Percentiles rank a stretch among this genome's conserved stretches.
Conservation (phyloP, 768 basidiomycete genomes). For the Lentinula sp. region DNA sequence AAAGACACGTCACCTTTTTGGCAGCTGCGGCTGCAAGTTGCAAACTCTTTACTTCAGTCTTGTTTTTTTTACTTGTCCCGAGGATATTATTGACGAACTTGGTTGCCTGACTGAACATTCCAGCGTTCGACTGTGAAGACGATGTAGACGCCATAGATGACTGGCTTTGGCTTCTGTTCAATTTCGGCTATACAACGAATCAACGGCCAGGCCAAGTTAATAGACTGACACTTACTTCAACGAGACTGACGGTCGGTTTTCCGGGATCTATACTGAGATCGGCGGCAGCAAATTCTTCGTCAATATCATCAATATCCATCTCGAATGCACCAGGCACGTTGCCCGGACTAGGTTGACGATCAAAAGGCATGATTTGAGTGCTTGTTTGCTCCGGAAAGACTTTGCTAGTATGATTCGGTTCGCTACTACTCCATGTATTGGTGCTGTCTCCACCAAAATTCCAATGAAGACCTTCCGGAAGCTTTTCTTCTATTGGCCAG, state of each 20-base stretch:
- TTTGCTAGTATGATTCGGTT: conserved; percentile 53
- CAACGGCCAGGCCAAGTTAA: conserved; percentile 1
- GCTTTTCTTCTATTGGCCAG: conserved; percentile 68
- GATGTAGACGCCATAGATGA: conserved; percentile 46
- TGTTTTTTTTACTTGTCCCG: conserved; percentile 64
- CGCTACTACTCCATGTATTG: conserved; percentile 59
- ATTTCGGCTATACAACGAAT: conserved; percentile 16
- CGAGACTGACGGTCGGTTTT: conserved; percentile 29
- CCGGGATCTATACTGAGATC: conserved; percentile 33
- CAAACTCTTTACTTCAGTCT: conserved; percentile 74
- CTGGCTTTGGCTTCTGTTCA: conserved; percentile 44
- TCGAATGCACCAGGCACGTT: conserved; percentile 25
- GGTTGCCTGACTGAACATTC: conserved; percentile 66
- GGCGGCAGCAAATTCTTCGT: conserved; percentile 32
- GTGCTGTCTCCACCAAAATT: conserved; percentile 66
- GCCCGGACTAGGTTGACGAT: conserved; percentile 7
- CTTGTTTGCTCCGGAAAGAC: conserved; percentile 25
- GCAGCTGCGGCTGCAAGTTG: conserved; percentile 79
- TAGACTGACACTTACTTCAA: conserved; percentile 32
- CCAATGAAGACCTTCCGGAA: conserved; percentile 53
- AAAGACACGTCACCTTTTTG: conserved; percentile 61
- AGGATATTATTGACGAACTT: conserved; percentile 64
- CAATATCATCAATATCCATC: conserved; percentile 28
- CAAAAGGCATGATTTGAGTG: conserved; percentile 2
- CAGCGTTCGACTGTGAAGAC: conserved; percentile 44